Base-by-base conservation (phyloP, 345 rosid species). In the Iberis pinnata region DNA sequence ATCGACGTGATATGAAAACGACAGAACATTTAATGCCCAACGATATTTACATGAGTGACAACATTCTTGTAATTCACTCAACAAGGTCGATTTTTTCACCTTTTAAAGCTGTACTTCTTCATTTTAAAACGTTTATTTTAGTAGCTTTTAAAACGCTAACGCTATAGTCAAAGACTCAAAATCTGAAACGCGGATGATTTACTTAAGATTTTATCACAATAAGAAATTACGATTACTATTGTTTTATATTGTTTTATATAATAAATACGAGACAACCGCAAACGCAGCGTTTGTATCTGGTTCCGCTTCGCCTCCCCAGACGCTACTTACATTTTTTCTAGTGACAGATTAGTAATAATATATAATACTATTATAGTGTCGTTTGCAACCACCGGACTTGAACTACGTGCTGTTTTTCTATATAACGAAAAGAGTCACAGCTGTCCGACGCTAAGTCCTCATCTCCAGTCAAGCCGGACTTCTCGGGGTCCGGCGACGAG, bases 391-490 rank as follows among this genome's bases (percentile, higher is more conserved):
- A 46, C 58, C 32, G 11, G 47, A 26, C 35, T 26, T 51, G 12
- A 1, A 65, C 43, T 51, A 58, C 64, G 43, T 58, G 58, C 47
- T 53, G 58, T 57, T 58, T 56, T 35, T 8, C 0, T 11, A 41
- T 33, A 49, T 26, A 25, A 49, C 48, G 32, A 42, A 57, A n/a
- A 38, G 25, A 56, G 52, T 49, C 63, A 17, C 32, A 2, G 14
- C 5, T 19, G 22, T 56, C 9, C 2, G 1, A 17, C 5, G 43
- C 60, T 55, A 67, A 56, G 16, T 60, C 74, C 79, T 48, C 76
- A 75, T 76, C 93, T 73, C 93, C 93, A 84, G 26, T 84, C 86
- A 19, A 84, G 63, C 10, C 85, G 74, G 57, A 92, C 92, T 59
- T 92, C 98, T 0, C 73, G 71, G 9, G 77, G 79, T 1, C 89